Evolutionary conservation across 768 basidiomycete species (phyloP).

Genomic region (Plicaturopsis crispa): DNA sequence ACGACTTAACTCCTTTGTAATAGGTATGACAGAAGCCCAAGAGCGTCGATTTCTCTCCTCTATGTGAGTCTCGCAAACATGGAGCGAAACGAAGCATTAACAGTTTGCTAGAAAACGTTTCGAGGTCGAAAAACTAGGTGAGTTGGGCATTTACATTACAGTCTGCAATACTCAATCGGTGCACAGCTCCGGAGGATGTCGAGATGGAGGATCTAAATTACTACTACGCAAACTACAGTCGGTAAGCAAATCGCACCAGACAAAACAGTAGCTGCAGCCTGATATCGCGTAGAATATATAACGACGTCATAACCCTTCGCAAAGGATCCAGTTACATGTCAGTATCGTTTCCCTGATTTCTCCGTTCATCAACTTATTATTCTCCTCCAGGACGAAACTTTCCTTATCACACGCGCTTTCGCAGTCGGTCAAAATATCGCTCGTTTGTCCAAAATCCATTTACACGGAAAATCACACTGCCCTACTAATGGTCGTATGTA

Average conservation of each 20-base stretch:
- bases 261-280: no score
- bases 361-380: constrained; percentile 4
- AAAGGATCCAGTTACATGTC: constrained; percentile 96
- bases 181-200: constrained; percentile 73
- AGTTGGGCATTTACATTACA: constrained; percentile 11
- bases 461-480: not conserved
- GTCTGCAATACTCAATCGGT: constrained; percentile 5
- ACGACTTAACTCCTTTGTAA: no score
- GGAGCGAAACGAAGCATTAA: no score
- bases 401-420: constrained; percentile 92
- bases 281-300: constrained; percentile 93
- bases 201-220: constrained; percentile 98
- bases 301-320: constrained; percentile 92
- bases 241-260: no score
- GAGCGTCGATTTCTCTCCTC: constrained; percentile 88
- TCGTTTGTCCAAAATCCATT: constrained; percentile 46
- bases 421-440: constrained; percentile 94
- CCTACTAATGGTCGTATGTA: no score
- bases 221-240: constrained; percentile 95
- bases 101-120: constrained; percentile 82
- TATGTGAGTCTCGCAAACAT: constrained; percentile 50
- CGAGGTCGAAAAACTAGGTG: constrained; percentile 82
- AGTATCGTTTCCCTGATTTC: constrained; percentile 21
- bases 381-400: constrained; percentile 74
- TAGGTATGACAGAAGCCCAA: constrained; percentile 83